Percentiles rank a stretch among this genome's conserved stretches.
These are phyloP conservation scores for Austroboletus niveus DNA, from an alignment of 1,284 basidiomycete genomes.

Conservation along the genomic window DNA sequence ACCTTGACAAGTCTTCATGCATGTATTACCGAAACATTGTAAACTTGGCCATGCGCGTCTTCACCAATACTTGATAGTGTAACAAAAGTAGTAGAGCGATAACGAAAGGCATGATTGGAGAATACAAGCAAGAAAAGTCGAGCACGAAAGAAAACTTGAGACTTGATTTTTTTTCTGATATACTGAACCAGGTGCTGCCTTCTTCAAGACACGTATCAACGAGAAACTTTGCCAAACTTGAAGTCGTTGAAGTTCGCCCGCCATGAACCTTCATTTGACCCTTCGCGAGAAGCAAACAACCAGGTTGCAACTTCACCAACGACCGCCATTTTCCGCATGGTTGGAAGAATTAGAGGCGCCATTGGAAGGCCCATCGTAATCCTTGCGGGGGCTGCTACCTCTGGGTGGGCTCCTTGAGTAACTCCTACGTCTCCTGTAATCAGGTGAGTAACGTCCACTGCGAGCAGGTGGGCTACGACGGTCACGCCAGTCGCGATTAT, in stretches of 20 bases:
- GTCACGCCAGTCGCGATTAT: slow-evolving; percentile 57
- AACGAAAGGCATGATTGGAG: slow-evolving; percentile 33
- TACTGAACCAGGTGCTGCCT: slow-evolving; percentile 34
- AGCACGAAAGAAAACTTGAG: slow-evolving; percentile 43
- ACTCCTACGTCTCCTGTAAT: slow-evolving; percentile 69
- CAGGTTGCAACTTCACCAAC: slow-evolving; percentile 43
- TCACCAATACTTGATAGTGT: slow-evolving; percentile 41
- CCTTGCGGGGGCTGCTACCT: slow-evolving; percentile 68
- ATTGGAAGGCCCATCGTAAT: slow-evolving; percentile 44
- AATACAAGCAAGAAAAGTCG: slow-evolving; percentile 38
- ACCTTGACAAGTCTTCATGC: slow-evolving; percentile 32
- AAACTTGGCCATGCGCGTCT: slow-evolving; percentile 38
- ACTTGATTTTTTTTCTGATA: slow-evolving; percentile 45
- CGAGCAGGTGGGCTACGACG: slow-evolving; percentile 67
- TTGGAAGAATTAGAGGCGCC: slow-evolving; percentile 33
- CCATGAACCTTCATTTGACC: slow-evolving; percentile 37
- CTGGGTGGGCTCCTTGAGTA: slow-evolving; percentile 77
- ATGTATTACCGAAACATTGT: slow-evolving; percentile 37
- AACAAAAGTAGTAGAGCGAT: slow-evolving; percentile 40
- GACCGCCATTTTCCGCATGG: slow-evolving; percentile 37
- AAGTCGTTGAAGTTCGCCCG: slow-evolving; percentile 29
- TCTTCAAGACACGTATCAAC: slow-evolving; percentile 38
- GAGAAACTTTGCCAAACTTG: slow-evolving; percentile 38
- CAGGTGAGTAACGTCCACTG: slow-evolving; percentile 67
- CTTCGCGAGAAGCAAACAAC: slow-evolving; percentile 31